Percentiles rank a stretch among this genome's conserved stretches.
phyloP scores from a whole-genome alignment of 371 early-diverging fungal species.

The Rhizopus stolonifer region DNA sequence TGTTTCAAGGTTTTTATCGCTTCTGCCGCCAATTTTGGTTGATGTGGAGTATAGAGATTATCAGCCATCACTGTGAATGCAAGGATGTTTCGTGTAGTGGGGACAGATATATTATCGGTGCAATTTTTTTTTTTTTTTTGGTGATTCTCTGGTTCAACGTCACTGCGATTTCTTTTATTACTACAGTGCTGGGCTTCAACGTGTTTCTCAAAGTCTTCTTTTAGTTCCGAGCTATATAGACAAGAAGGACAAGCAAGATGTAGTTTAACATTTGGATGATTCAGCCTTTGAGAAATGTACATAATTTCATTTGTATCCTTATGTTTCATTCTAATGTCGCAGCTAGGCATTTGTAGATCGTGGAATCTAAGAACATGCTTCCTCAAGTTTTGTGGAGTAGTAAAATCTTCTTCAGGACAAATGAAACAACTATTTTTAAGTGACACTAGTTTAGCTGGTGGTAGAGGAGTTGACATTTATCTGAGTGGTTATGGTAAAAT shows the following conservation, averaged over 20 bases:
- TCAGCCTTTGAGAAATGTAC: slow-evolving; percentile 4
- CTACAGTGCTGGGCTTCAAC: not conserved
- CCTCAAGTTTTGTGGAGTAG: slow-evolving; percentile 66
- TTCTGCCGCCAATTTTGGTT: too few relatives aligned
- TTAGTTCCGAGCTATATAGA: slow-evolving; percentile 4
- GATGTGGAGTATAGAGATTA: slow-evolving; percentile 6
- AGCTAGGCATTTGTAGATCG: slow-evolving; percentile 5
- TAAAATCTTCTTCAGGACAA: too few relatives aligned
- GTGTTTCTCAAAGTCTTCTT: not conserved
- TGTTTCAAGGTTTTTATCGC: too few relatives aligned
- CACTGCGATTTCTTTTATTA: slow-evolving; percentile 5
- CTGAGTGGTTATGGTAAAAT: too few relatives aligned
- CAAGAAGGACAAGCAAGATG: slow-evolving; percentile 7
- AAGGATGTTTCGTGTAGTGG: slow-evolving; percentile 2
- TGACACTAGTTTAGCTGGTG: too few relatives aligned
- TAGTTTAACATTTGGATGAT: slow-evolving; percentile 2
- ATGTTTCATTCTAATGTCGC: not conserved
- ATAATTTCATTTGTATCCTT: slow-evolving; percentile 1
- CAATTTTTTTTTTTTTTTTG: slow-evolving; percentile 1
- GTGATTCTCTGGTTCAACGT: slow-evolving; percentile 6
- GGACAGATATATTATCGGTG: slow-evolving; percentile 6
- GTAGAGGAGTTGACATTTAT: too few relatives aligned
- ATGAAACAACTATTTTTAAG: too few relatives aligned
- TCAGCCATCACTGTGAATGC: slow-evolving; percentile 7
- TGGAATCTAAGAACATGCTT: slow-evolving; percentile 1